Percentiles rank a stretch among this genome's conserved stretches.
Evolutionary conservation across 2,329 filamentous ascomycete genomes (phyloP).

Genomic region (Pseudocercospora fijiensis): DNA sequence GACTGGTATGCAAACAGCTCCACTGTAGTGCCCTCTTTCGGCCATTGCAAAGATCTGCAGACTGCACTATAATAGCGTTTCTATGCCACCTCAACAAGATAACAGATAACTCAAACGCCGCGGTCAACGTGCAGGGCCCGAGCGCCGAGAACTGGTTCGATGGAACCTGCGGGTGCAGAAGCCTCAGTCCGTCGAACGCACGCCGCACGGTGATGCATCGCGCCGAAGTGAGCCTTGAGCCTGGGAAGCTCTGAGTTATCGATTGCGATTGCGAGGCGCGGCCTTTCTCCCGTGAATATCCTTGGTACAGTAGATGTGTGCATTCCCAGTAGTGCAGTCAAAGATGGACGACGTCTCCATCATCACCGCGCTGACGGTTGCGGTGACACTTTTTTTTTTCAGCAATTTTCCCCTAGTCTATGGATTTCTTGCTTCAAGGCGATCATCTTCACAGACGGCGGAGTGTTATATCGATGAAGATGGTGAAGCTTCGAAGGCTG

Average conservation of each 20-base stretch:
- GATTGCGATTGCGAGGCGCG: too few species aligned
- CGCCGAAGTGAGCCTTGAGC: too few species aligned
- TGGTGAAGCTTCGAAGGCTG: not conserved
- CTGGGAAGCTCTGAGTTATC: not conserved
- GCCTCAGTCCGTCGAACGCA: too few species aligned
- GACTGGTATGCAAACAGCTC: not conserved
- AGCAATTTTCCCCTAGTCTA: not conserved
- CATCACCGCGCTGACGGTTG: not conserved
- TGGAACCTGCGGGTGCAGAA: too few species aligned
- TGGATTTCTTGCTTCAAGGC: not conserved
- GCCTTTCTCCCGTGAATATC: not conserved
- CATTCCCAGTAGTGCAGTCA: not conserved
- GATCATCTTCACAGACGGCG: not conserved
- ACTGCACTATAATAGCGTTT: not conserved
- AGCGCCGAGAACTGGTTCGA: too few species aligned
- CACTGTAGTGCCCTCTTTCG: not conserved
- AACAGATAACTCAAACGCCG: not conserved
- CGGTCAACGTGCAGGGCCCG: too few species aligned
- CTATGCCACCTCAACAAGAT: not conserved
- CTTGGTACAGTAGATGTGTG: not conserved
- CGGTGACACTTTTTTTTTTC: not conserved
- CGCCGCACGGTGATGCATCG: too few species aligned
- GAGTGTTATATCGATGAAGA: not conserved
- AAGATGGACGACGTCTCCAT: not conserved
- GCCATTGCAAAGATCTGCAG: not conserved